Evolutionary conservation across 495 filamentous ascomycete genomes (phyloP).

Genomic region (Opeltia flavorubescens): DNA sequence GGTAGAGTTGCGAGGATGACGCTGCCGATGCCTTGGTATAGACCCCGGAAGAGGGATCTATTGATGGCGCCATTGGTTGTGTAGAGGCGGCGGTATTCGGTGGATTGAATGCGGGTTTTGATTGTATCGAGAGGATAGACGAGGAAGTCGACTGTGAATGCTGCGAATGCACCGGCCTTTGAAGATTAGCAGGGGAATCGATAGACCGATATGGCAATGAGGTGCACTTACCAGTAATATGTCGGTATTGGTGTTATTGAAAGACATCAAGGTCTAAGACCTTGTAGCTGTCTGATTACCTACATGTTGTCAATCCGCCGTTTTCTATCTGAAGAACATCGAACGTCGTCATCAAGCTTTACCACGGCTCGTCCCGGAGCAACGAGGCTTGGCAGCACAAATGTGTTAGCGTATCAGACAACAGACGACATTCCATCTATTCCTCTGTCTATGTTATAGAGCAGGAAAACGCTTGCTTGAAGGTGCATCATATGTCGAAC

Average conservation of each 20-base stretch:
- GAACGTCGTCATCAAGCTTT: neutral
- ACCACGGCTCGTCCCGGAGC: neutral
- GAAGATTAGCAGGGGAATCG: neutral
- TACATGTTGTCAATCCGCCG: no score
- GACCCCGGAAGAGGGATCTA: constrained; percentile 48
- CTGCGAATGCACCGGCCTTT: constrained; percentile 69
- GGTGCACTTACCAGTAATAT: constrained; percentile 31
- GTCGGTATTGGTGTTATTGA: constrained; percentile 34
- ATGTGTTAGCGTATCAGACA: no score
- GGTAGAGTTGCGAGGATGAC: constrained; percentile 80
- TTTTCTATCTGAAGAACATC: no score
- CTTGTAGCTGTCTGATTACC: neutral
- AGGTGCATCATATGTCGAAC: no score
- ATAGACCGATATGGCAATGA: neutral
- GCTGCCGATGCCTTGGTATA: constrained; percentile 83
- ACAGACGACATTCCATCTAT: no score
- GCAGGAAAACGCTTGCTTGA: no score
- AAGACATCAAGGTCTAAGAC: constrained; percentile 8
- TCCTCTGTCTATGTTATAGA: no score
- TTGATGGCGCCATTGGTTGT: constrained; percentile 37
- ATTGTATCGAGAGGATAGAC: constrained; percentile 77
- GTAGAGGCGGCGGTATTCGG: constrained; percentile 52
- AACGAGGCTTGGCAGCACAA: no score
- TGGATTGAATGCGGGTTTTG: constrained; percentile 73
- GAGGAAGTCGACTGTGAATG: constrained; percentile 64